These are phyloP conservation scores for Brettanomyces naardenensis DNA, from an alignment of 805 yeast species.

Conservation along the genomic window DNA sequence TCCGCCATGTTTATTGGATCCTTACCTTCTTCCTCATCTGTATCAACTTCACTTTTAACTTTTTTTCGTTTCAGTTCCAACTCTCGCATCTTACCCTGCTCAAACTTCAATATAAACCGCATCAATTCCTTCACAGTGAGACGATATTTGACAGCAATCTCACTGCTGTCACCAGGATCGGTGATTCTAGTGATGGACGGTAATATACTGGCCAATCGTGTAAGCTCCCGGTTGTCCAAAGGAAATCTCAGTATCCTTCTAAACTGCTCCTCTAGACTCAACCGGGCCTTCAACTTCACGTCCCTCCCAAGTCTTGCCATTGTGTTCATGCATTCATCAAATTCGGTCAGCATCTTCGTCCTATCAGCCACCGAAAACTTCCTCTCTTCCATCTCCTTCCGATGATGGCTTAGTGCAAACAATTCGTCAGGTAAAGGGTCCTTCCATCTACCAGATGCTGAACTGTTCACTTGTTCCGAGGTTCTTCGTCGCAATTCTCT, in stretches of 20 bases:
- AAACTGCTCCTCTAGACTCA: slow-evolving; percentile 5
- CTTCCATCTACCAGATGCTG: neutral
- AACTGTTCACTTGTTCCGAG: neutral
- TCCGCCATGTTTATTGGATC: slow-evolving; percentile 1
- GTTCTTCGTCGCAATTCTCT: neutral
- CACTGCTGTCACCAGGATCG: slow-evolving; percentile 39
- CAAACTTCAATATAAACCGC: slow-evolving; percentile 29
- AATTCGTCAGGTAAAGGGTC: slow-evolving; percentile 1
- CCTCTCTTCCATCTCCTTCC: slow-evolving; percentile 47
- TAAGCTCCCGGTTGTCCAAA: slow-evolving; percentile 8
- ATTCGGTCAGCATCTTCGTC: slow-evolving; percentile 44
- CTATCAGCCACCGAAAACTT: slow-evolving; percentile 49
- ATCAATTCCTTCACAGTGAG: slow-evolving; percentile 43
- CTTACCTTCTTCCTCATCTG: slow-evolving; percentile 6
- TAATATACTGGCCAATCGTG: neutral
- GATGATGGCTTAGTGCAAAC: neutral
- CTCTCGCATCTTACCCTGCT: slow-evolving; percentile 31
- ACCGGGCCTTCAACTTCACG: slow-evolving; percentile 7
- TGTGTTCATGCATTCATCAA: slow-evolving; percentile 44
- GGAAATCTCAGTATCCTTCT: slow-evolving; percentile 7
- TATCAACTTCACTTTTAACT: slow-evolving; percentile 15
- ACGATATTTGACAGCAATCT: slow-evolving; percentile 41
- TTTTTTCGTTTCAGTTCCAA: slow-evolving; percentile 17
- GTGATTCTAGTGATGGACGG: slow-evolving; percentile 37
- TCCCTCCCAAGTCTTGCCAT: slow-evolving; percentile 28